Evolutionary conservation across 1,284 basidiomycete species (phyloP).

Genomic region (Apiotrichum veenhuisii): DNA sequence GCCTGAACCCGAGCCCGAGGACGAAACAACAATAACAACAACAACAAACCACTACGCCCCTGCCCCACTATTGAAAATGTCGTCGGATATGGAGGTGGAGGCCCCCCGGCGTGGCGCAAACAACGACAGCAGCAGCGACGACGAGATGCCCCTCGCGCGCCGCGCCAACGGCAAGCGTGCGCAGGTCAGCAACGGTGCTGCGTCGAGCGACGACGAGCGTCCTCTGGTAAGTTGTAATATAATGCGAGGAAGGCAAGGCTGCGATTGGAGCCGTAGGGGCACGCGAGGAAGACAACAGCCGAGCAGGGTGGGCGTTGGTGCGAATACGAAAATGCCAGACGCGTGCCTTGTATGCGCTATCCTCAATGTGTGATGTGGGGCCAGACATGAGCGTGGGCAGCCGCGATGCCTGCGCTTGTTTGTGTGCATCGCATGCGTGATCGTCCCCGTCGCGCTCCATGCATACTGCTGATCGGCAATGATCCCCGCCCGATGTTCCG

Average conservation of each 20-base stretch:
- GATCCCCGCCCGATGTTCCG: too few relatives aligned
- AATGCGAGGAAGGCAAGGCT: neutral
- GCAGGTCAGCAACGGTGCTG: conserved; percentile 5
- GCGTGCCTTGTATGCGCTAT: neutral
- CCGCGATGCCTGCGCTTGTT: too few relatives aligned
- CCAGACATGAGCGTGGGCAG: neutral
- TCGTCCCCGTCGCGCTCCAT: too few relatives aligned
- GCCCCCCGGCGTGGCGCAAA: neutral
- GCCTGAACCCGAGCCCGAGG: neutral
- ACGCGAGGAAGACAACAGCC: neutral
- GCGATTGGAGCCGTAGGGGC: neutral
- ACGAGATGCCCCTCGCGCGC: conserved; percentile 19
- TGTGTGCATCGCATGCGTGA: too few relatives aligned
- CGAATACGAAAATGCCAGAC: neutral
- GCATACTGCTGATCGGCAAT: neutral
- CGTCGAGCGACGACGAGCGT: conserved; percentile 37
- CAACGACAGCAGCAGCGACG: conserved; percentile 10
- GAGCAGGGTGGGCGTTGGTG: neutral
- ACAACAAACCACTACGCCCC: neutral
- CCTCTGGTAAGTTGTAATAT: conserved; percentile 42
- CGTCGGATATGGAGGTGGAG: neutral
- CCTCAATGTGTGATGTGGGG: conserved; percentile 1
- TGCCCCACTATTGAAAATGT: neutral
- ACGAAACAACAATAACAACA: neutral
- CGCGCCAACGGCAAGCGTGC: conserved; percentile 32